Percentiles rank a stretch among this genome's conserved stretches.
phyloP scores from a whole-genome alignment of 257 asterid genomes.

The Solanum pimpinellifolium region DNA sequence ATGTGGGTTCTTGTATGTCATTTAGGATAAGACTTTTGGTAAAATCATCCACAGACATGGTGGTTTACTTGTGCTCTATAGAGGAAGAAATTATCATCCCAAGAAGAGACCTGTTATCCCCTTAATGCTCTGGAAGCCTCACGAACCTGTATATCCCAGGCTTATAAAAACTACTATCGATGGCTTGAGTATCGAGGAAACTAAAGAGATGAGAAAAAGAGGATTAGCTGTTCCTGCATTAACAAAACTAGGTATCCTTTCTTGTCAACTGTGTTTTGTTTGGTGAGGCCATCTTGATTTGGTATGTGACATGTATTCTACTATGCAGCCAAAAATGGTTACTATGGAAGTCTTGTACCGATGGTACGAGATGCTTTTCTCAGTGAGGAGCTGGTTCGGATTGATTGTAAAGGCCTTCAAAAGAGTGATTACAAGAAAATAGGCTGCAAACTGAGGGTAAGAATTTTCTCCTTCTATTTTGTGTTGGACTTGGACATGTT shows the following conservation, averaged over 20 bases:
- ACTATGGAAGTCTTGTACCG: slow-evolving; percentile 79
- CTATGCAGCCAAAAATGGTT: slow-evolving; percentile 81
- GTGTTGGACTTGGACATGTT: neutral
- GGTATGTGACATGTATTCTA: neutral
- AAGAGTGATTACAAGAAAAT: slow-evolving; percentile 78
- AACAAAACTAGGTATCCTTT: slow-evolving; percentile 64
- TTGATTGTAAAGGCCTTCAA: slow-evolving; percentile 80
- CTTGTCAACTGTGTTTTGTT: neutral
- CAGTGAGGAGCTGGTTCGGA: slow-evolving; percentile 61
- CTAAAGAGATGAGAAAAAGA: slow-evolving; percentile 69
- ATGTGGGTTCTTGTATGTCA: neutral
- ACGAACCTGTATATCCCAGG: slow-evolving; percentile 86
- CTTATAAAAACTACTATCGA: slow-evolving; percentile 76
- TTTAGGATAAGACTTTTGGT: slow-evolving; percentile 82
- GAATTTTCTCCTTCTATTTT: neutral
- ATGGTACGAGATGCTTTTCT: slow-evolving; percentile 94
- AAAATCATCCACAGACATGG: slow-evolving; percentile 75
- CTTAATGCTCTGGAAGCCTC: slow-evolving; percentile 93
- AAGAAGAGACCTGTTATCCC: slow-evolving; percentile 63
- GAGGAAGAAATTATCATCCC: slow-evolving; percentile 67
- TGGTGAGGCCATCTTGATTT: neutral
- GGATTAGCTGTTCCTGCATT: slow-evolving; percentile 63
- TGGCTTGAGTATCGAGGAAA: slow-evolving; percentile 80
- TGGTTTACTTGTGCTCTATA: slow-evolving; percentile 49
- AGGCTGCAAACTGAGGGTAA: slow-evolving; percentile 89